Evolutionary conservation across 139 green algal species (phyloP).

Genomic region (Astrephomene gubernaculifera): DNA sequence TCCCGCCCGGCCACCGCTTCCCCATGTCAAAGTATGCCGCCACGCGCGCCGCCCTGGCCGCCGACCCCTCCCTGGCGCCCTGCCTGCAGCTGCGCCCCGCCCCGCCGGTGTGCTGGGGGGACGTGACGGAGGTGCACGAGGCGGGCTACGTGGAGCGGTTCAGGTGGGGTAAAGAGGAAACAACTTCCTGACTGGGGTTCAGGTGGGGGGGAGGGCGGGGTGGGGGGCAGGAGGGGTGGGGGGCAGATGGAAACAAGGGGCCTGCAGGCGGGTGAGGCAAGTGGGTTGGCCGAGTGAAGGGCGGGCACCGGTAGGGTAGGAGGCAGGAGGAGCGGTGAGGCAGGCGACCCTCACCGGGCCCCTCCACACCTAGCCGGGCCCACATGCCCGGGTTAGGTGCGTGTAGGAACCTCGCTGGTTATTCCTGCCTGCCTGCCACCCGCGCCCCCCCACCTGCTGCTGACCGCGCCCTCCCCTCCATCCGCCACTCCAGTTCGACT

Average conservation of each 20-base stretch:
- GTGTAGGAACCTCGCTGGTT: too few species aligned
- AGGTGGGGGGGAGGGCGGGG: neutral
- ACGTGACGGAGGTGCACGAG: constrained; percentile 47
- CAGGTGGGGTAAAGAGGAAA: too few species aligned
- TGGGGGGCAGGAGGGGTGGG: neutral
- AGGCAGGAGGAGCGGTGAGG: too few species aligned
- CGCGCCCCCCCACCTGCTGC: too few species aligned
- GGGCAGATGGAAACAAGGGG: neutral
- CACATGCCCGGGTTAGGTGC: too few species aligned
- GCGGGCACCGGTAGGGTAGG: too few species aligned
- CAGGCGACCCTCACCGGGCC: too few species aligned
- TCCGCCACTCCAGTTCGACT: neutral
- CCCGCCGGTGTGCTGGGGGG: neutral
- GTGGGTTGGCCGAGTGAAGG: too few species aligned
- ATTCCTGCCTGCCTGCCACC: too few species aligned
- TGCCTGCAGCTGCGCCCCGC: constrained; percentile 18
- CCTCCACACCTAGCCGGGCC: too few species aligned
- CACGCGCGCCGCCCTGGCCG: constrained; percentile 28
- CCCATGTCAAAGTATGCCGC: constrained; percentile 62
- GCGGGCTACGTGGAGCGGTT: constrained; percentile 34
- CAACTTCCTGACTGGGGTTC: too few species aligned
- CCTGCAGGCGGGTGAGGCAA: too few species aligned
- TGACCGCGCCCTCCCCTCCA: neutral
- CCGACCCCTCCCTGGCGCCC: constrained; percentile 22
- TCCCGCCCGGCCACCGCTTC: constrained; percentile 58